A percentile compares a stretch with the other conserved stretches of the same genome.
These are phyloP conservation scores for Pythium phragmiticola DNA, from an alignment of 352 stramenopile species.

Conservation along the genomic window DNA sequence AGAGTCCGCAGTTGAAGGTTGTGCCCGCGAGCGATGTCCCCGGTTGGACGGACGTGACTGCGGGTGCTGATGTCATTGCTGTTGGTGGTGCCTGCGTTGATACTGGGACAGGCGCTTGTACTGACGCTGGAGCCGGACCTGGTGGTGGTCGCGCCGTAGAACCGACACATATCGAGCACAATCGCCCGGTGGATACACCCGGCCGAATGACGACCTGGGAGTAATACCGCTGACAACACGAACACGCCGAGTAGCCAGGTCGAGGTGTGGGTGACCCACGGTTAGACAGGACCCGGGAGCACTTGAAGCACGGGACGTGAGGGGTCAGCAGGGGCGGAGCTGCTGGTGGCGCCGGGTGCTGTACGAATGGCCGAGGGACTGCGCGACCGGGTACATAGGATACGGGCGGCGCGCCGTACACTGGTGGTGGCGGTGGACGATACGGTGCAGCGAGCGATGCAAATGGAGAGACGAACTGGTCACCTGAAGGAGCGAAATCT, in stretches of 20 bases:
- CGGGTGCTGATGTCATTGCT: not conserved
- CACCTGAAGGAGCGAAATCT: not conserved
- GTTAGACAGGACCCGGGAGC: not conserved
- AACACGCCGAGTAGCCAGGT: constrained; percentile 1
- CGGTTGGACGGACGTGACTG: not conserved
- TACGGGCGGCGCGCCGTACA: constrained; percentile 5
- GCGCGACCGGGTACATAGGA: constrained; percentile 11
- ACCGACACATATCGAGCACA: constrained; percentile 5
- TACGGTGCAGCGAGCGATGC: constrained; percentile 5
- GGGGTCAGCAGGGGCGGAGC: not conserved
- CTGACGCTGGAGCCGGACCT: not conserved
- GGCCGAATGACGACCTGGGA: not conserved
- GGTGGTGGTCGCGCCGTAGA: not conserved
- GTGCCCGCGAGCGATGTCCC: not conserved
- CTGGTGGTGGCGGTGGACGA: constrained; percentile 1
- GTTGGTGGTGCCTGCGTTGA: not conserved
- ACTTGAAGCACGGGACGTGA: constrained; percentile 4
- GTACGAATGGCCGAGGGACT: not conserved
- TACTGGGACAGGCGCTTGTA: not conserved
- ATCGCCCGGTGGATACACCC: not conserved
- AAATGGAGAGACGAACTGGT: constrained; percentile 12
- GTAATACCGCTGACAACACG: constrained; percentile 15
- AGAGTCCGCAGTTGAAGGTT: not conserved
- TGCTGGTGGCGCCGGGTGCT: not conserved
- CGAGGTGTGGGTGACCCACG: constrained; percentile 2